phyloP scores from a whole-genome alignment of 371 early-diverging fungal genomes.

The Actinomortierella ambigua region DNA sequence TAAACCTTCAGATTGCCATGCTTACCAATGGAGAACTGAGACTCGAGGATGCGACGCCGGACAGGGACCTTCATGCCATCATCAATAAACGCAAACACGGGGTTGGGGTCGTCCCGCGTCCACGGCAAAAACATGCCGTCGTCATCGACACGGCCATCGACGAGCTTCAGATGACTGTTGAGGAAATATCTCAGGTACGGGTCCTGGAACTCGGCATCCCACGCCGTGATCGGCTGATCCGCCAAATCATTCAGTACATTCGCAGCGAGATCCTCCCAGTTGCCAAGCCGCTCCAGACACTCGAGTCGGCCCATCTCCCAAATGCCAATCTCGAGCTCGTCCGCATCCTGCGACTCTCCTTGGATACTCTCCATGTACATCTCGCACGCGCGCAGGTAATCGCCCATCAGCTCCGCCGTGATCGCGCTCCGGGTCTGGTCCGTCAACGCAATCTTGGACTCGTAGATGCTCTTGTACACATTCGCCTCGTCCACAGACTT shows the following conservation, averaged over 20 bases:
- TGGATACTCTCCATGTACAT: conserved; percentile 52
- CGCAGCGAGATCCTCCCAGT: conserved; percentile 64
- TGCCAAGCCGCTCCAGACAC: conserved; percentile 65
- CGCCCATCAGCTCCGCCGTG: conserved; percentile 61
- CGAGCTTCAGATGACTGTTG: conserved; percentile 57
- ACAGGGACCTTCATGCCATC: conserved; percentile 50
- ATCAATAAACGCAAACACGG: conserved; percentile 55
- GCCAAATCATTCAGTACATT: conserved; percentile 52
- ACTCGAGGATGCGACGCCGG: conserved; percentile 46
- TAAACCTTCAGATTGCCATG: no score
- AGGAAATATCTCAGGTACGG: conserved; percentile 61
- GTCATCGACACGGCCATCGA: conserved; percentile 49
- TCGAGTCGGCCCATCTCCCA: conserved; percentile 65
- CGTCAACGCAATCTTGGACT: conserved; percentile 54
- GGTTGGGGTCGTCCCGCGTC: conserved; percentile 56
- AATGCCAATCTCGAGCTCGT: conserved; percentile 51
- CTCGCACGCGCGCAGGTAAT: conserved; percentile 60
- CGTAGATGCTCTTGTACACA: conserved; percentile 63
- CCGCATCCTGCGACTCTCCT: conserved; percentile 41
- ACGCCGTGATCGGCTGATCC: conserved; percentile 48
- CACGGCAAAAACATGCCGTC: conserved; percentile 49
- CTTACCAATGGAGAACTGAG: conserved; percentile 59
- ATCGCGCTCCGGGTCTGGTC: conserved; percentile 59
- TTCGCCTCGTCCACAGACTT: conserved; percentile 66
- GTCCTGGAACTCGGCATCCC: conserved; percentile 58